Conservation (phyloP, 2,329 filamentous ascomycete genomes). For the Rhinocladiella similis region DNA sequence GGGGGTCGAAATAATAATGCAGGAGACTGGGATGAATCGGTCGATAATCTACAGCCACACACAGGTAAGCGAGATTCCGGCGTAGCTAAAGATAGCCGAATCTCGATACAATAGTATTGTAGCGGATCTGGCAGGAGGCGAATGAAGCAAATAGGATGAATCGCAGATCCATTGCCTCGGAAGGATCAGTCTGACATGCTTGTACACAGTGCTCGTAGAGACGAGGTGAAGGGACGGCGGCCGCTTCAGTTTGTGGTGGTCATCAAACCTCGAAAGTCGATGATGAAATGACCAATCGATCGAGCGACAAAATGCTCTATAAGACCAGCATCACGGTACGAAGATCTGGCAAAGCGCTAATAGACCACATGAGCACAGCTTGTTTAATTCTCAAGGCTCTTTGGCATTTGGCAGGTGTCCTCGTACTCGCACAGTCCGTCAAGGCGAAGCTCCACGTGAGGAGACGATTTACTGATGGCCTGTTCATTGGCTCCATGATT, state of each 20-base stretch:
- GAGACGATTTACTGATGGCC: background rate
- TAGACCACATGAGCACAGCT: conserved; percentile 9
- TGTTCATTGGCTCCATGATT: background rate
- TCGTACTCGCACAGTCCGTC: background rate
- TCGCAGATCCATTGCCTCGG: background rate
- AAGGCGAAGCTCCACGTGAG: conserved; percentile 1
- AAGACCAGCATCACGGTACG: conserved; percentile 1
- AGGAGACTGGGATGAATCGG: background rate
- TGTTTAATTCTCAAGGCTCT: background rate
- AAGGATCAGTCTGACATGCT: background rate
- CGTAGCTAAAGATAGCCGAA: conserved; percentile 9
- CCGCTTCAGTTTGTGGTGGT: background rate
- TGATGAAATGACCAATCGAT: conserved; percentile 13
- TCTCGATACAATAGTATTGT: background rate
- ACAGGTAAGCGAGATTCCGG: conserved; percentile 1
- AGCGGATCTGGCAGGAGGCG: conserved; percentile 1
- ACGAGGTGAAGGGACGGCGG: too few relatives aligned
- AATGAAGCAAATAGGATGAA: background rate
- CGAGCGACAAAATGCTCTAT: conserved; percentile 2
- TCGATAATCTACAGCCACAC: background rate
- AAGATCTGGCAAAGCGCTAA: conserved; percentile 14
- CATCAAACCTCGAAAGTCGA: background rate
- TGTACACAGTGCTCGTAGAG: background rate
- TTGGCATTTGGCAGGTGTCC: conserved; percentile 3
- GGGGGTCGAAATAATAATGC: too few relatives aligned